These are phyloP conservation scores for Wickerhamomyces ciferrii DNA, from an alignment of 805 yeast species.

Conservation along the genomic window DNA sequence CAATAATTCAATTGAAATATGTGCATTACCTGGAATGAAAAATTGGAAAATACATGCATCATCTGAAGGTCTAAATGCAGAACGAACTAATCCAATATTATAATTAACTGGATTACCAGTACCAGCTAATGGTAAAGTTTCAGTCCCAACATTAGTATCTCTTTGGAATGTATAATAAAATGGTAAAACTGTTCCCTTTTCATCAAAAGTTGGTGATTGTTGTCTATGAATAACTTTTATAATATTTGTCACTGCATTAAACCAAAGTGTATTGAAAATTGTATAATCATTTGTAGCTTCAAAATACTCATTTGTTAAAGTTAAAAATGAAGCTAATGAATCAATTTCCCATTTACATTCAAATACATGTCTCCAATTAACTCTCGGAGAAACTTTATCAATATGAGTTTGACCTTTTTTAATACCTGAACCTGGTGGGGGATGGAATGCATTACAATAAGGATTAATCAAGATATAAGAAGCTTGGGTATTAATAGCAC, in stretches of 20 bases:
- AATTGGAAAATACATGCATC: slow-evolving; percentile 79
- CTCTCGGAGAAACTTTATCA: slow-evolving; percentile 65
- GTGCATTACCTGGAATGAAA: slow-evolving; percentile 84
- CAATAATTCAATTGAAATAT: slow-evolving; percentile 58
- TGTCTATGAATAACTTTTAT: slow-evolving; percentile 53
- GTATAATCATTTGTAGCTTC: slow-evolving; percentile 46
- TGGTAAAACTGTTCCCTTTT: slow-evolving; percentile 31
- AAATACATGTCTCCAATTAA: slow-evolving; percentile 68
- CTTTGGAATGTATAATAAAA: slow-evolving; percentile 67
- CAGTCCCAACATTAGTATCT: slow-evolving; percentile 70
- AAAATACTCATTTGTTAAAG: slow-evolving; percentile 67
- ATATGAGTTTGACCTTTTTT: slow-evolving; percentile 43
- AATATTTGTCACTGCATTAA: slow-evolving; percentile 47
- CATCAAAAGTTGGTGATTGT: slow-evolving; percentile 53
- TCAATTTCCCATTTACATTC: slow-evolving; percentile 91
- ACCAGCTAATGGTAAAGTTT: slow-evolving; percentile 75
- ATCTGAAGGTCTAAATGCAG: slow-evolving; percentile 86
- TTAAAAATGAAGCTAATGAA: slow-evolving; percentile 76
- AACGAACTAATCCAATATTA: slow-evolving; percentile 67
- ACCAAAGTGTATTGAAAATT: slow-evolving; percentile 45
- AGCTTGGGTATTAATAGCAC: slow-evolving; percentile 81
- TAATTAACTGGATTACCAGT: slow-evolving; percentile 78
- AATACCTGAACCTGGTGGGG: slow-evolving; percentile 49
- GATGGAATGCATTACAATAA: slow-evolving; percentile 90
- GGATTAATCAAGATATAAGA: slow-evolving; percentile 57